Percentiles rank a stretch among this genome's conserved stretches.
These are phyloP conservation scores for Suhomyces wounanorum DNA, from an alignment of 1,139 yeast genomes.

Conservation along the genomic window DNA sequence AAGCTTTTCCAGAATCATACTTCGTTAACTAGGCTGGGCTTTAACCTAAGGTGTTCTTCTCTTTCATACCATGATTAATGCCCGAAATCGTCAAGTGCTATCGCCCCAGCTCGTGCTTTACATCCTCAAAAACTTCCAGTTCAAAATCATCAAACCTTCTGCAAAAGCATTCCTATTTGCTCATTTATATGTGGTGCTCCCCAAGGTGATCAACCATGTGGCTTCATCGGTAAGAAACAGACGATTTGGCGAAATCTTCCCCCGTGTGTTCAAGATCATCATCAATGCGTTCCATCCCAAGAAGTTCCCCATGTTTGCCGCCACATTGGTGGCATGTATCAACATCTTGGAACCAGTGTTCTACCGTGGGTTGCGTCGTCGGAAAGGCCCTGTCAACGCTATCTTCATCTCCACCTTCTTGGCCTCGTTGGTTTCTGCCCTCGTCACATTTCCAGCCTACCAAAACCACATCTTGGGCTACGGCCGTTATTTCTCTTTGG, in stretches of 20 bases:
- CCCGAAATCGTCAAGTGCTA: not conserved
- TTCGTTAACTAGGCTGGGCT: not conserved
- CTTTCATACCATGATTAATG: not conserved
- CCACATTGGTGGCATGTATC: conserved; percentile 28
- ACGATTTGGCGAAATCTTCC: conserved; percentile 14
- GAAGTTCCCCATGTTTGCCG: conserved; percentile 38
- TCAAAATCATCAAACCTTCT: conserved; percentile 17
- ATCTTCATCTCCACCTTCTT: conserved; percentile 33
- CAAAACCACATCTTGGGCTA: conserved; percentile 34
- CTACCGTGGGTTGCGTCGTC: conserved; percentile 19
- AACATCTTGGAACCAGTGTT: conserved; percentile 37
- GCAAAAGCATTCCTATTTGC: conserved; percentile 37
- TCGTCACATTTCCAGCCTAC: conserved; percentile 30
- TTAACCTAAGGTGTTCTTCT: not conserved
- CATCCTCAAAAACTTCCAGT: conserved; percentile 4
- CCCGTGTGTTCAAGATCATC: conserved; percentile 20
- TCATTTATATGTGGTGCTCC: conserved; percentile 37
- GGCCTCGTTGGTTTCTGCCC: conserved; percentile 32
- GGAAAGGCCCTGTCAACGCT: conserved; percentile 20
- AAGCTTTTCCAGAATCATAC: not conserved
- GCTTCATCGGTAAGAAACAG: conserved; percentile 20
- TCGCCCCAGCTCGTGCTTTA: conserved; percentile 4
- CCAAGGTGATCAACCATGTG: conserved; percentile 28
- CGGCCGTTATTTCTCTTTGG: conserved; percentile 35
- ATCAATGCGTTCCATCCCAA: conserved; percentile 27